These are phyloP conservation scores for Decorospora gaudefroyi DNA, from an alignment of 2,329 filamentous ascomycete genomes.

Conservation along the genomic window DNA sequence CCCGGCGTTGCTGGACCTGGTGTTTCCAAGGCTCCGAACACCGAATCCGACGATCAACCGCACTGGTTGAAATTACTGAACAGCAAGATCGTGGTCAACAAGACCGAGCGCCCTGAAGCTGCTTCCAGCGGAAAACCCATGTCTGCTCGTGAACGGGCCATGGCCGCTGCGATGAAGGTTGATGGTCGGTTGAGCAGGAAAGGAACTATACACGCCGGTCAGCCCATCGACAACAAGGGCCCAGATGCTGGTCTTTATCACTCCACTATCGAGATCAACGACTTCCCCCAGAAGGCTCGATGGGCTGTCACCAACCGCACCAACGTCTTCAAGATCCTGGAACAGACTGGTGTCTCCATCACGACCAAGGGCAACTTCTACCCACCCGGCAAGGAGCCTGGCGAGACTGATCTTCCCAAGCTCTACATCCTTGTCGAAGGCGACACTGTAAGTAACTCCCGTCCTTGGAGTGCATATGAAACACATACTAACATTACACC, in stretches of 20 bases:
- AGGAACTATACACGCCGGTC: conserved; percentile 85
- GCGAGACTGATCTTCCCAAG: conserved; percentile 76
- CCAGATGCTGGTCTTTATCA: conserved; percentile 97
- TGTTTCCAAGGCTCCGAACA: conserved; percentile 38
- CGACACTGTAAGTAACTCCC: too few relatives aligned
- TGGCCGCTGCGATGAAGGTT: conserved; percentile 88
- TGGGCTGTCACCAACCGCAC: conserved; percentile 99
- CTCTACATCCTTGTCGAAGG: conserved; percentile 97
- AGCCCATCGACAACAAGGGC: conserved; percentile 97
- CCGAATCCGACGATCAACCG: conserved; percentile 30
- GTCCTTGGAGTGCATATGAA: too few relatives aligned
- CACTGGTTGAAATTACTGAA: conserved; percentile 55
- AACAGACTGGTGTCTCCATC: conserved; percentile 91
- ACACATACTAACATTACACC: too few relatives aligned
- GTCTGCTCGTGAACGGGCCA: conserved; percentile 72
- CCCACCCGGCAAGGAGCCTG: conserved; percentile 76
- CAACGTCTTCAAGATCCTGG: conserved; percentile 97
- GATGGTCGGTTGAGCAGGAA: conserved; percentile 87
- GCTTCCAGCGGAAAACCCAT: conserved; percentile 62
- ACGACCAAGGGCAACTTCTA: conserved; percentile 97
- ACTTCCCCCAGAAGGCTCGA: conserved; percentile 96
- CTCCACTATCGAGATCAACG: conserved; percentile 97
- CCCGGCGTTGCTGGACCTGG: conserved; percentile 52
- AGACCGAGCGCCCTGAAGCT: conserved; percentile 62
- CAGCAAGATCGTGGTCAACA: conserved; percentile 73